Evolutionary conservation across 129 eudicot genomes (phyloP).

Genomic region (Solidago caesia): DNA sequence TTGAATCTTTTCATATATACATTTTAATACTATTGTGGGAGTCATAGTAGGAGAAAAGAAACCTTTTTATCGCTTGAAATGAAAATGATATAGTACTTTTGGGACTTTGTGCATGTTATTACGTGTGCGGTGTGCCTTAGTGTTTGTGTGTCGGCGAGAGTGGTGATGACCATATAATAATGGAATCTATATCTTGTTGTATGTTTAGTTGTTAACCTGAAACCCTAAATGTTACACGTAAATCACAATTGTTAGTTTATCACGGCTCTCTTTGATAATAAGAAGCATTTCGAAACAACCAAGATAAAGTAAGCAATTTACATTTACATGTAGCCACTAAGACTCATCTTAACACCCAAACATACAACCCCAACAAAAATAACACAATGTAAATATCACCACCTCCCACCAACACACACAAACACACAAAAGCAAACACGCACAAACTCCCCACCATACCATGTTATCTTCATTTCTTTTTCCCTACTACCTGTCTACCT

Average conservation of each 20-base stretch:
- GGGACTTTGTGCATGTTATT: background rate
- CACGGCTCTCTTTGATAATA: background rate
- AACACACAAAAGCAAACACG: background rate
- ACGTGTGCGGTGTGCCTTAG: background rate
- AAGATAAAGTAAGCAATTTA: slow-evolving; percentile 10
- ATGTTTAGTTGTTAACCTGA: background rate
- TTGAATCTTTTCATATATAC: background rate
- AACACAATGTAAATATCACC: background rate
- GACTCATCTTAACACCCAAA: background rate
- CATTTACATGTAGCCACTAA: slow-evolving; percentile 2
- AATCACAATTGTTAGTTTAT: background rate
- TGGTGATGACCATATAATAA: background rate
- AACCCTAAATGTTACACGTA: background rate
- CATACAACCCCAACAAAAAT: background rate
- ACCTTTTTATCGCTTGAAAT: no score
- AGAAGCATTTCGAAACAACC: slow-evolving; percentile 5
- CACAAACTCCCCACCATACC: slow-evolving; percentile 10
- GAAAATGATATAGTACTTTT: background rate
- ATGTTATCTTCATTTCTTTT: slow-evolving; percentile 13
- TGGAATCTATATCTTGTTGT: background rate
- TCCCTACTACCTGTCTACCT: background rate
- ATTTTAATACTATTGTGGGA: no score
- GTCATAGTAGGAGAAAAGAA: no score
- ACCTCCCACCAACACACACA: background rate
- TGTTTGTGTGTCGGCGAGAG: background rate